Evolutionary conservation across 129 eudicot genomes (phyloP).

Genomic region (Lactuca saligna): DNA sequence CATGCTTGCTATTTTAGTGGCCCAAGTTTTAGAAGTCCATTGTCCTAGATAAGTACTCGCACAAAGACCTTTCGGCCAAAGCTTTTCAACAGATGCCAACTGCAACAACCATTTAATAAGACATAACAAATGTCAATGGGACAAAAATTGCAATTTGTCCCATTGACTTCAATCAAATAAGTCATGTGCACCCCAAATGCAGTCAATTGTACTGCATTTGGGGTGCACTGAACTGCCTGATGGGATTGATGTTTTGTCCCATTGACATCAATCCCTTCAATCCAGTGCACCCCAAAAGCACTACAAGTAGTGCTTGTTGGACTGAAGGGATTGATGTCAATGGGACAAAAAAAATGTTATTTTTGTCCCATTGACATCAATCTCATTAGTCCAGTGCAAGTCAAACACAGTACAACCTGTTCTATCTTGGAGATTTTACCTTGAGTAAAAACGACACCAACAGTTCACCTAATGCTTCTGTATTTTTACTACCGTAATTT

Average conservation of each 20-base stretch:
- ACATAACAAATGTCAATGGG: not conserved
- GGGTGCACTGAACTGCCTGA: too few relatives aligned
- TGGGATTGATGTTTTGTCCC: too few relatives aligned
- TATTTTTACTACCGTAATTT: slow-evolving; percentile 59
- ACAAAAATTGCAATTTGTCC: not conserved
- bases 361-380: not conserved
- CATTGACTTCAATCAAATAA: not conserved
- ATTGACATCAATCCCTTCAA: not conserved
- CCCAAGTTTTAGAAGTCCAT: slow-evolving; percentile 77
- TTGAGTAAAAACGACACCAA: slow-evolving; percentile 66
- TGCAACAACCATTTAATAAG: slow-evolving; percentile 34
- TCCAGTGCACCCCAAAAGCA: not conserved
- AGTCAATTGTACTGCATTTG: not conserved
- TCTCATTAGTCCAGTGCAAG: not conserved
- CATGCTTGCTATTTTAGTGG: slow-evolving; percentile 55
- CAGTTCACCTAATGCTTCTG: slow-evolving; percentile 76
- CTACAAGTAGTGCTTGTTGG: not conserved
- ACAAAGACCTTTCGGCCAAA: slow-evolving; percentile 89
- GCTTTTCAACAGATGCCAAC: slow-evolving; percentile 73
- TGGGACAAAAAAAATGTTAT: not conserved
- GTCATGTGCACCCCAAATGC: not conserved
- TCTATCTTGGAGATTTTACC: slow-evolving; percentile 48
- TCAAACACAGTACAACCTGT: not conserved
- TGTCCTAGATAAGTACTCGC: slow-evolving; percentile 75
- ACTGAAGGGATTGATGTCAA: not conserved